Evolutionary conservation across 2,329 filamentous ascomycete genomes (phyloP).

Genomic region (Colletotrichum filicis): DNA sequence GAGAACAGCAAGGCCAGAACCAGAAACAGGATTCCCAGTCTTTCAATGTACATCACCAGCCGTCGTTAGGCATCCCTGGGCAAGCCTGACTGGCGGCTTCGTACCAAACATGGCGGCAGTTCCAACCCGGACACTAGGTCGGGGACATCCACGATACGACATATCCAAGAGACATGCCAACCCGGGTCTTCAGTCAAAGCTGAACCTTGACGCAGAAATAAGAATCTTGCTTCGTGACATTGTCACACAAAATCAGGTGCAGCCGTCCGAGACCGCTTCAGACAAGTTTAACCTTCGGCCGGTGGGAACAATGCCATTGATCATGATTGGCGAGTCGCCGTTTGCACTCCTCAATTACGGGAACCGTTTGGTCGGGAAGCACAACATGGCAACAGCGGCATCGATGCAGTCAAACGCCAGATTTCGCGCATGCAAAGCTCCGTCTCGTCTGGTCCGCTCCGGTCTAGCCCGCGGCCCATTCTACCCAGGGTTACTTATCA

Average conservation of each 20-base stretch:
- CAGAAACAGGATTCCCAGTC: background rate
- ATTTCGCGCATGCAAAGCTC: conserved; percentile 38
- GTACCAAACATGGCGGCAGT: background rate
- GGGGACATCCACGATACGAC: conserved; percentile 7
- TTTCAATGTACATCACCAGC: background rate
- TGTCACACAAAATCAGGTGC: conserved; percentile 27
- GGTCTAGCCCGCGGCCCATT: conserved; percentile 14
- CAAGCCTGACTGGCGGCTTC: background rate
- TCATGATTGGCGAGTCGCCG: conserved; percentile 35
- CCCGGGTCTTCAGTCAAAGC: background rate
- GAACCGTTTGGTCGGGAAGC: conserved; percentile 36
- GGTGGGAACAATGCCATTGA: conserved; percentile 33
- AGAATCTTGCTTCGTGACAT: conserved; percentile 23
- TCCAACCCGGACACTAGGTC: background rate
- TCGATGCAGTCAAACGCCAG: conserved; percentile 41
- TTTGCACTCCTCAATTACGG: conserved; percentile 35
- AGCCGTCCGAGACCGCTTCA: conserved; percentile 33
- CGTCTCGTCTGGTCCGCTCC: conserved; percentile 15
- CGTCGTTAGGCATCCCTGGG: conserved; percentile 1
- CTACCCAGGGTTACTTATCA: background rate
- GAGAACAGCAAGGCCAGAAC: background rate
- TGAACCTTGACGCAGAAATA: conserved; percentile 16
- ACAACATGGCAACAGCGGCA: conserved; percentile 37
- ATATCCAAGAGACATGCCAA: conserved; percentile 3
- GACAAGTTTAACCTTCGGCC: conserved; percentile 31